A percentile compares a stretch with the other conserved stretches of the same genome.
These are phyloP conservation scores for Ampelomyces quisqualis DNA, from an alignment of 2,329 filamentous ascomycete genomes.

Conservation along the genomic window DNA sequence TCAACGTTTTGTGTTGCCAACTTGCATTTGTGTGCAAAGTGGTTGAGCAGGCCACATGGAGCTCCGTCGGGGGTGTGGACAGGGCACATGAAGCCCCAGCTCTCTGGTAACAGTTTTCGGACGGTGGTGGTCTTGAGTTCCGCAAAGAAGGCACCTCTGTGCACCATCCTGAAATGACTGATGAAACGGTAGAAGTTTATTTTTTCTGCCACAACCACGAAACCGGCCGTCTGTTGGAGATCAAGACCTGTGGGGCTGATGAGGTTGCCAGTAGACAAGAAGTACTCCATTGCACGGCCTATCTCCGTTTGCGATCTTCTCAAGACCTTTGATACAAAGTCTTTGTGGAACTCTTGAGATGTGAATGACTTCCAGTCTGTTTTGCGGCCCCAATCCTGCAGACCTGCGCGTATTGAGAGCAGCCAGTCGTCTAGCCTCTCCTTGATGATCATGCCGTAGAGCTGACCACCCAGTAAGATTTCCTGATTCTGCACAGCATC, in stretches of 20 bases:
- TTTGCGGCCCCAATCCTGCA: conserved; percentile 57
- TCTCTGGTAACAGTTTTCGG: conserved; percentile 90
- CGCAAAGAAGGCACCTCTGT: conserved; percentile 98
- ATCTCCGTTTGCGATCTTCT: conserved; percentile 83
- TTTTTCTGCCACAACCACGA: conserved; percentile 96
- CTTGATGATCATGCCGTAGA: conserved; percentile 95
- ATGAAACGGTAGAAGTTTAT: conserved; percentile 99
- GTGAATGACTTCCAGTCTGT: conserved; percentile 63
- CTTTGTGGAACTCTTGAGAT: conserved; percentile 71
- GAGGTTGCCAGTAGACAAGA: conserved; percentile 92
- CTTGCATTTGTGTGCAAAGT: conserved; percentile 91
- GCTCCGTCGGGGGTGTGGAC: conserved; percentile 96
- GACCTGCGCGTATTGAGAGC: conserved; percentile 58
- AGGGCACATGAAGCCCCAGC: conserved; percentile 96
- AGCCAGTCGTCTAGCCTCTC: conserved; percentile 91
- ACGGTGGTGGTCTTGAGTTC: conserved; percentile 97
- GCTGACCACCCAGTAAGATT: conserved; percentile 85
- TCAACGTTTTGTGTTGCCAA: conserved; percentile 77
- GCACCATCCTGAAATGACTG: conserved; percentile 98
- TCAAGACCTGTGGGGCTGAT: conserved; percentile 89
- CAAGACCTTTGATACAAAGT: conserved; percentile 78
- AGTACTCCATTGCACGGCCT: conserved; percentile 86
- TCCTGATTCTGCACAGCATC: conserved; percentile 97
- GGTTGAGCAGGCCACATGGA: conserved; percentile 91
- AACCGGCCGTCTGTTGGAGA: conserved; percentile 90